Evolutionary conservation across 75 land plant genomes (phyloP).

Genomic region (Cunninghamia lanceolata): DNA sequence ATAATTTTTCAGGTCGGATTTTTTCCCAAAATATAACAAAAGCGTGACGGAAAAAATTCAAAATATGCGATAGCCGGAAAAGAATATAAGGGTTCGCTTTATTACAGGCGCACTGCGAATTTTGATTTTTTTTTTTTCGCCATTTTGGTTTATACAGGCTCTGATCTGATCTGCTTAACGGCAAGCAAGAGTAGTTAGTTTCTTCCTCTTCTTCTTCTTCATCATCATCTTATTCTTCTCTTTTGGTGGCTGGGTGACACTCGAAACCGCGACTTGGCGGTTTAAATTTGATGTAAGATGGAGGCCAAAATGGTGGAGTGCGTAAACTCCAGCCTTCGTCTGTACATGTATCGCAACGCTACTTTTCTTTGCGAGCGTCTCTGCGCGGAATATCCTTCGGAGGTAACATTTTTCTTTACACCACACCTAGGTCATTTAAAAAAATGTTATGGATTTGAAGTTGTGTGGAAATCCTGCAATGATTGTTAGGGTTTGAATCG

Average conservation of each 20-base stretch:
- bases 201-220: neutral
- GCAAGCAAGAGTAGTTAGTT: neutral
- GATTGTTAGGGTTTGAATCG: neutral
- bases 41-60: neutral
- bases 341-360: slow-evolving; percentile 83
- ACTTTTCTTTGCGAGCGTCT: slow-evolving; percentile 93
- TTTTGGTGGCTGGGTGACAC: neutral
- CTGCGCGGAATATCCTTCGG: slow-evolving; percentile 90
- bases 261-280: neutral
- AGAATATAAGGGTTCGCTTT: neutral
- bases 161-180: neutral
- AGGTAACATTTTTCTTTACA: slow-evolving; percentile 35
- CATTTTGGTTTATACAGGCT: neutral
- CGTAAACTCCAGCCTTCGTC: slow-evolving; percentile 66
- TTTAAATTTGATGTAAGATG: slow-evolving; percentile 40
- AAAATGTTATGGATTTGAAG: neutral
- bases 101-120: neutral
- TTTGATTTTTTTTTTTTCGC: neutral
- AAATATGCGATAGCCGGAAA: neutral
- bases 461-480: neutral
- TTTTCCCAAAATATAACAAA: neutral
- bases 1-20: neutral
- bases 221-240: neutral
- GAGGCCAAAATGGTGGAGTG: slow-evolving; percentile 75
- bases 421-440: neutral